These are phyloP conservation scores for Leptomonas seymouri DNA, from an alignment of 208 protist species.

Conservation along the genomic window DNA sequence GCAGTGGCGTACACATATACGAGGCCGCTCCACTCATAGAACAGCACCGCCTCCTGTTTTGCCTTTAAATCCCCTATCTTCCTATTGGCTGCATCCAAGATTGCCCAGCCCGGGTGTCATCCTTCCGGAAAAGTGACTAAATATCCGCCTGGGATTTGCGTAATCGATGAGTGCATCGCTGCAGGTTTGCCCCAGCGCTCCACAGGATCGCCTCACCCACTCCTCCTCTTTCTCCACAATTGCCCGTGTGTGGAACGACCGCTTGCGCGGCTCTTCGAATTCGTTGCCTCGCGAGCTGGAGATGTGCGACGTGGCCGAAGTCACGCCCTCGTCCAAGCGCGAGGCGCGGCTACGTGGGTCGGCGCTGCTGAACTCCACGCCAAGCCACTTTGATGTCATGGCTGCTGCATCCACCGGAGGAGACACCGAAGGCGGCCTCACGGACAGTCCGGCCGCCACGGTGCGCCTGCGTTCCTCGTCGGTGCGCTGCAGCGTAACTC, in stretches of 20 bases:
- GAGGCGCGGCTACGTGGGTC: slow-evolving; percentile 7
- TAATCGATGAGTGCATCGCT: slow-evolving; percentile 19
- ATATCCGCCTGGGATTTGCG: too few species aligned
- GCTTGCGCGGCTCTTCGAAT: slow-evolving; percentile 7
- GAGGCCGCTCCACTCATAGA: too few species aligned
- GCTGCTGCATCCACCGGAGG: not conserved
- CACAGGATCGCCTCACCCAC: slow-evolving; percentile 4
- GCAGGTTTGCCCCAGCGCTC: slow-evolving; percentile 3
- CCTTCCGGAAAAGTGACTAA: too few species aligned
- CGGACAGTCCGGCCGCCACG: slow-evolving; percentile 20
- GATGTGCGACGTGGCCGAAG: slow-evolving; percentile 9
- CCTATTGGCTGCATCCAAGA: too few species aligned
- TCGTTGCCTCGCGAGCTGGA: slow-evolving; percentile 5
- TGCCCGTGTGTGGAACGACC: slow-evolving; percentile 35
- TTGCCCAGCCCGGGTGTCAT: too few species aligned
- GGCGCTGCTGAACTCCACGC: not conserved
- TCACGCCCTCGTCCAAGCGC: slow-evolving; percentile 13
- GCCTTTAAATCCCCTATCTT: too few species aligned
- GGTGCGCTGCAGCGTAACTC: slow-evolving; percentile 13
- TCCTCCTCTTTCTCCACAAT: slow-evolving; percentile 27
- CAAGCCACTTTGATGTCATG: not conserved
- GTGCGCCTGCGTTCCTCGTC: slow-evolving; percentile 15
- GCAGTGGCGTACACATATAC: too few species aligned
- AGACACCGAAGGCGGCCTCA: slow-evolving; percentile 19
- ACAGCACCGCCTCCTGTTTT: too few species aligned